Evolutionary conservation across 1,139 yeast genomes (phyloP), one percentile per base, ranked within the genome.

Genomic region (Arxiozyma slooffiae): DNA sequence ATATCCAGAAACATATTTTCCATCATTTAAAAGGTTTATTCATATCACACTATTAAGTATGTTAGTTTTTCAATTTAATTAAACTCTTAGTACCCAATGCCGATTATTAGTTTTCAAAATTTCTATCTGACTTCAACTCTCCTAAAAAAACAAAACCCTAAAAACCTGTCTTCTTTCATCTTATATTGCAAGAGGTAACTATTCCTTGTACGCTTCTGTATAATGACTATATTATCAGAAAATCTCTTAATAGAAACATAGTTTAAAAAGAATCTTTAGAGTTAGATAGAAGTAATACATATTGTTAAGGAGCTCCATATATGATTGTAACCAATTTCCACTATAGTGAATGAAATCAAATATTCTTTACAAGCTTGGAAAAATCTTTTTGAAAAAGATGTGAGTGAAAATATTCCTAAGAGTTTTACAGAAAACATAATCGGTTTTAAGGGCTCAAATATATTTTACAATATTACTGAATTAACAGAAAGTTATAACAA

Each of bases 281-380:
- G 55, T 22, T 62, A 64, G 45, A 54, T 65, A 48, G 57, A 53
- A 17, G 48, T 60, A 4, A 62, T 64, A 17, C 63, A 67, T 7
- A 49, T 64, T 38, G 63, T 61, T 2, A 57, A 59, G 38, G 53
- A 53, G 43, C 50, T 65, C 38, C 64, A 65, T 50, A 55, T 54
- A 36, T 59, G 56, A 49, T 51, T 64, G 49, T 67, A 68, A 18
- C 49, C 61, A 7, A 23, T 62, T 16, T 57, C 63, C 45, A 56
- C 64, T 47, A 30, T 3, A 4, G 14, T 30, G 36, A 30, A 30
- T 30, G 67, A 64, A 50, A 62, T 63, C 41, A 62, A 63, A 43
- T 64, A 62, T 51, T 63, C 66, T 18, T 51, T 64, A 48, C 67
- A 64, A 52, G 68, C 64, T 52, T 67, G 68, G 18, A 57, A 62